A percentile compares a stretch with the other conserved stretches of the same genome.
Evolutionary conservation across 805 yeast genomes (phyloP).

Genomic region (fission yeast (Schizosaccharomyces pombe)): ASM294v3 CU329670.1:4755001-4755500

Average conservation of each 20-base stretch:
- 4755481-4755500: background rate
- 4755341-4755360: background rate
- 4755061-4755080: conserved; percentile 46
- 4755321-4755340: background rate
- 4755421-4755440: background rate
- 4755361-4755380: background rate
- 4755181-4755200: conserved; percentile 34
- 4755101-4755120: conserved; percentile 53
- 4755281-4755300: background rate
- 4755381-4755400: background rate
- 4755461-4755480: background rate
- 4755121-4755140: conserved; percentile 52
- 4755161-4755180: conserved; percentile 41
- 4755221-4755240: background rate
- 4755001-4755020: background rate
- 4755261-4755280: background rate
- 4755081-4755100: conserved; percentile 33
- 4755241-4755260: background rate
- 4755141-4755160: conserved; percentile 41
- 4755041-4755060: conserved; percentile 58
- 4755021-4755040: conserved; percentile 14
- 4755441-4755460: background rate
- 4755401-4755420: background rate
- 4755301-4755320: background rate
- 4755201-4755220: background rate